Evolutionary conservation across 257 asterid genomes (phyloP), one percentile per base, ranked within the genome.

Genomic region (Oldenlandia corymbosa): DNA sequence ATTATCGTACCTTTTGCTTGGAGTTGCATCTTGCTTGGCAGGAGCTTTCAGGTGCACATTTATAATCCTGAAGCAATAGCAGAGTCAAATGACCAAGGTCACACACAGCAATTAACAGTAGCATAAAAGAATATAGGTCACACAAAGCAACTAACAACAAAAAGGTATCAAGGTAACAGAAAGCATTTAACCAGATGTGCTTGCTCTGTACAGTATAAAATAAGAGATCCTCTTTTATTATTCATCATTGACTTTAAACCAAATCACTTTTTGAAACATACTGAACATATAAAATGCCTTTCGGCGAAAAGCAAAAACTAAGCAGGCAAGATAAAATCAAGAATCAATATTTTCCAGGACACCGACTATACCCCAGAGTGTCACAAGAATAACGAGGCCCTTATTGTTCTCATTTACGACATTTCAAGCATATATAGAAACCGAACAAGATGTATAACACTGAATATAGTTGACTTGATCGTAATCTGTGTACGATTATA

Each of bases 11-110:
- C 94, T 89, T 75, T 80, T 80, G 27, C 75, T 65, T 6, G 90
- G 75, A 67, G 85, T 76, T 54, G 68, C 79, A 68, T 76, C 82
- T 37, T 86, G 55, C 79, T 78, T 77, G 20, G 81, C 69, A 50
- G 93, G 78, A 76, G 78, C 94, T 79, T 81, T 78, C 34, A 88
- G 69, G 72, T 83, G 71, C 69, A 84, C 91, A 78, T 71, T 71
- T 30, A 85, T 83, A 76, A 88, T 76, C 88, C 97, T 91, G 77
- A 55, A 64, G 20, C 69, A 67, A 76, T 18, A 71, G 23, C 64
- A 70, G 10, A 49, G 23, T 50, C 42, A 54, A 71, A 56, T 23
- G 45, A 47, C 32, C 51, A 56, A 55, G 20, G 50, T 21, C 41
- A 52, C 14, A 26, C 11, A 58, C 26, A 20, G 26, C 32, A 9